Evolutionary conservation across 495 filamentous ascomycete species (phyloP), one percentile per base, ranked within the genome.

Genomic region (Penicillium pulvis): DNA sequence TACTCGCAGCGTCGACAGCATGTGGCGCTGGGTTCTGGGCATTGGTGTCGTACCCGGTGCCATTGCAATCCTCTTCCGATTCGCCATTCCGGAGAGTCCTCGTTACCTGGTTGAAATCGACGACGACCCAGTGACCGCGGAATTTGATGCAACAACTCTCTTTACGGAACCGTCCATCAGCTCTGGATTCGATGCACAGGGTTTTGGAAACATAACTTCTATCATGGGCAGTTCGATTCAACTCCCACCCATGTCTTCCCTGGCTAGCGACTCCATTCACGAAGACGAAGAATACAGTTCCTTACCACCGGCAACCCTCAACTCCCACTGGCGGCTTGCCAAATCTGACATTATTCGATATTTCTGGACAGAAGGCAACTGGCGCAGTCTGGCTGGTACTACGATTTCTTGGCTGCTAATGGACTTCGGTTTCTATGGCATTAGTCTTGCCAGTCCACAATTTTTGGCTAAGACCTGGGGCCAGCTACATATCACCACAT

Each of bases 1-100:
- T n/a, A 63, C 64, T 1, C 69, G 71, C 12, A 72, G 66, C 8
- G 68, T 81, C 3, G 79, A 82, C 46, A 69, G 55, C 10, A 73
- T 85, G 62, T 90, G 87, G 87, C 77, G 87, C 41, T 78, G 77
- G 65, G 81, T 87, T 1, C 75, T 85, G 52, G 82, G 83, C 2
- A 73, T 88, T 23, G 85, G 85, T 10, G 84, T 81, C 5, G 59
- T 88, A 6, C 87, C 87, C 16, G 84, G 84, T 42, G 66, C 79
- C 6, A 72, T 89, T 24, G 82, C 87, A 4, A 79, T 86, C 12
- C 46, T 81, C 6, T 80, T 85, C 56, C 79, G 87, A 26, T 80
- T 86, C 39, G 75, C 78, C 17, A 85, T 90, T 59, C 85, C 85
- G 7, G 87, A 89, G 55, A 81, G 80, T 16, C 82, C 83, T 0